Evolutionary conservation across 768 basidiomycete species (phyloP).

Genomic region (Sarcomyxa edulis): DNA sequence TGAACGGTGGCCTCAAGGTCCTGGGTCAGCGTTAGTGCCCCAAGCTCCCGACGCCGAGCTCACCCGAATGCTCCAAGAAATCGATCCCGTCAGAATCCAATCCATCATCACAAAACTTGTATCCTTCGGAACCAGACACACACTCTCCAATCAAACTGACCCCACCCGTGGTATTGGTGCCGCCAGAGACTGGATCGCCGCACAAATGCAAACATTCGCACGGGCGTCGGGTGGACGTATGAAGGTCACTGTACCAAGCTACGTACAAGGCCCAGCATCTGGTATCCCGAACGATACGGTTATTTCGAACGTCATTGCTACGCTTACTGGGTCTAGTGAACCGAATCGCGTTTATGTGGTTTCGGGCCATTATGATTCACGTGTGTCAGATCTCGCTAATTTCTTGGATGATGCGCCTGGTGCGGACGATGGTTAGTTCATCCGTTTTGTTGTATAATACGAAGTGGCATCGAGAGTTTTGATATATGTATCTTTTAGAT

Average conservation of each 20-base stretch:
- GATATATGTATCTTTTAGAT: too few relatives aligned
- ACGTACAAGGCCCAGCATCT: slow-evolving; percentile 31
- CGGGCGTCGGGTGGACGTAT: slow-evolving; percentile 33
- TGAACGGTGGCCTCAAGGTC: slow-evolving; percentile 45
- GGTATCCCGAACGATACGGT: slow-evolving; percentile 35
- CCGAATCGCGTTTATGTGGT: slow-evolving; percentile 48
- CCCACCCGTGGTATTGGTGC: slow-evolving; percentile 49
- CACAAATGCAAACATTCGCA: slow-evolving; percentile 35
- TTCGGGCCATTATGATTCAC: slow-evolving; percentile 52
- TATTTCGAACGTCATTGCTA: slow-evolving; percentile 48
- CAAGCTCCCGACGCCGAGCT: slow-evolving; percentile 42
- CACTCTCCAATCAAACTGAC: slow-evolving; percentile 48
- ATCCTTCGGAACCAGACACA: slow-evolving; percentile 51
- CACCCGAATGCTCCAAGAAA: slow-evolving; percentile 35
- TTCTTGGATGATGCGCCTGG: slow-evolving; percentile 42
- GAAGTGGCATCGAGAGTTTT: too few relatives aligned
- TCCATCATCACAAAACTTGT: slow-evolving; percentile 46
- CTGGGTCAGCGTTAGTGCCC: slow-evolving; percentile 33
- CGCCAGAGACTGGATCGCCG: slow-evolving; percentile 49
- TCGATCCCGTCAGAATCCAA: slow-evolving; percentile 39
- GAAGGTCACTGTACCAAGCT: slow-evolving; percentile 40
- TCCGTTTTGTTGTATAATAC: too few relatives aligned
- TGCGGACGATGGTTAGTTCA: slow-evolving; percentile 51
- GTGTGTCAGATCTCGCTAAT: slow-evolving; percentile 32
- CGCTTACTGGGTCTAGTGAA: slow-evolving; percentile 40